Evolutionary conservation across 805 yeast species (phyloP), one percentile per base, ranked within the genome.

Genomic region (Starmera caribaea): DNA sequence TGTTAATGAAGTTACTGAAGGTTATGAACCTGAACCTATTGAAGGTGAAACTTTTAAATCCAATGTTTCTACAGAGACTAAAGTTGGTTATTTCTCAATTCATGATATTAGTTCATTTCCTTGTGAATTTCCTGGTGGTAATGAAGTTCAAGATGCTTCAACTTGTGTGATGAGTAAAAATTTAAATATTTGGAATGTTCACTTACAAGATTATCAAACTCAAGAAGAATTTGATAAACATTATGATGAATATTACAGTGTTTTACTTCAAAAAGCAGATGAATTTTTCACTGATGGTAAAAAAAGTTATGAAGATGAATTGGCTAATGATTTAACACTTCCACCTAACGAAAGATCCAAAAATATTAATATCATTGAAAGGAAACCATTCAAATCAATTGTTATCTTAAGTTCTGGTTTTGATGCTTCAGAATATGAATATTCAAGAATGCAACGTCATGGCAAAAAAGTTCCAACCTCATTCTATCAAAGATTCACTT

Each of bases 81-180:
- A 75, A 45, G 80, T 85, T 15, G 95, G 90, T 0, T 85, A 85
- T 54, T 84, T 83, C 53, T 83, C 94, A 1, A 59, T 86, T 49
- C 95, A 86, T 54, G 95, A 85, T 54, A 79, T 86, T 48, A 81
- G 85, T 52, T 83, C 94, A 1, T 85, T 81, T 55, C 95, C 95
- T 1, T 81, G 92, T 1, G 95, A 85, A 52, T 81, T 68, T 59
- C 92, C 94, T 0, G 76, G 82, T 2, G 74, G 78, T 32, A 82
- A 75, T 28, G 76, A 77, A 43, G 71, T 85, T 34, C 73, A 74
- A 52, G 79, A 83, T 51, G 95, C 94, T 0, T 80, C 89, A 0
- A 76, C 84, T 2, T 85, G 95, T 61, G 62, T 85, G 1, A 68
- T 68, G 67, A 86, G 83, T 30, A 95, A 85, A 55, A 87, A 78